These are phyloP conservation scores for Tuber magnatum DNA, from an alignment of 495 filamentous ascomycete species.

Conservation along the genomic window DNA sequence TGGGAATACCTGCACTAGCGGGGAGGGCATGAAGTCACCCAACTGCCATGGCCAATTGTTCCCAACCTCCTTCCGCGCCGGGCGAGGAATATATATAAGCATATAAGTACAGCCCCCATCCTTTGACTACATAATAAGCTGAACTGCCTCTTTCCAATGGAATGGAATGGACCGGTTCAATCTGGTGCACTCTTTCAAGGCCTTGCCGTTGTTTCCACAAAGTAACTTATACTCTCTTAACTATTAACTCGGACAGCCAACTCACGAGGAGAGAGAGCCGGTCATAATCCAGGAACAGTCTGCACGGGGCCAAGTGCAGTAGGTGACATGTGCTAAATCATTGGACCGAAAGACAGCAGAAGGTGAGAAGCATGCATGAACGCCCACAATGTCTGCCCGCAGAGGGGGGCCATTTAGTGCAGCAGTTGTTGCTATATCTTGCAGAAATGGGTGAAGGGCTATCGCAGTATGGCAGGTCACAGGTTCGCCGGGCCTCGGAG, in stretches of 20 bases:
- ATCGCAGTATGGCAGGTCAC: conserved; percentile 16
- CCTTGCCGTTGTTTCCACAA: background rate
- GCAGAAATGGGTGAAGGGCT: conserved; percentile 22
- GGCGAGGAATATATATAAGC: conserved; percentile 4
- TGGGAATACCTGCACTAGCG: conserved; percentile 10
- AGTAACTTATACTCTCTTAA: background rate
- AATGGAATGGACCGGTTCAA: conserved; percentile 7
- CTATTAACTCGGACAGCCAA: background rate
- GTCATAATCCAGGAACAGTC: background rate
- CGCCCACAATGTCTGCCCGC: background rate
- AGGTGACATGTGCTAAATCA: conserved; percentile 12
- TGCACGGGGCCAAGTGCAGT: conserved; percentile 4
- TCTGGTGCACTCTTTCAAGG: background rate
- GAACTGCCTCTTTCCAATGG: conserved; percentile 10
- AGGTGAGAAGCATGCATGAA: conserved; percentile 1
- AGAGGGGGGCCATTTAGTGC: background rate
- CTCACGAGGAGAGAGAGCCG: background rate
- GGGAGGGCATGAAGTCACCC: conserved; percentile 14
- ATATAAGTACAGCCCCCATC: conserved; percentile 5
- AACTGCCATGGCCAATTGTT: conserved; percentile 10
- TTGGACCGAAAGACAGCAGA: conserved; percentile 7
- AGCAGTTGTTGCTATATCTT: conserved; percentile 31
- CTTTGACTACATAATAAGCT: conserved; percentile 9
- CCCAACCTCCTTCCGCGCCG: background rate
- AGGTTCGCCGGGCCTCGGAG: background rate